Evolutionary conservation across 805 yeast species (phyloP), one percentile per base, ranked within the genome.

Genomic region (Kuraishia cidri): DNA sequence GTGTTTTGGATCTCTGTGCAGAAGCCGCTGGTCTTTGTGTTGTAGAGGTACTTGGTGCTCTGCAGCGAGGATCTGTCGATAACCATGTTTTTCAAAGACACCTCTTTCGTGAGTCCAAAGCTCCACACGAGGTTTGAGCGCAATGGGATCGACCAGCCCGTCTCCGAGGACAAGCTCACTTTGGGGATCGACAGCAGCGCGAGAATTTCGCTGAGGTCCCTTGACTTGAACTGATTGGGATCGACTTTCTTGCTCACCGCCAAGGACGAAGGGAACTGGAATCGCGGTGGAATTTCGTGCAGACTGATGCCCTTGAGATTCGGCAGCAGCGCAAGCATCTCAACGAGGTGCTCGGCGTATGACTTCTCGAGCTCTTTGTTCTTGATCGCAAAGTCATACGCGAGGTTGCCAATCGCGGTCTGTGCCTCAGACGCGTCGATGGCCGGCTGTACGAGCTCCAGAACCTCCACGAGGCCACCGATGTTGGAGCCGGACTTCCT

Each of bases 71-170:
- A 46, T 10, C 66, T 66, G 41, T 69, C 77, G 21, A 75, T 58
- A 15, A 69, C 60, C 43, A 75, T 60, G 38, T 71, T 66, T 30
- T 57, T 54, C 19, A 75, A 49, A 3, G 49, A 48, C 16, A 75
- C 46, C 31, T 64, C 64, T 21, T 62, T 54, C 5, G 75, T 60
- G 8, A 60, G 43, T 11, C 68, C 66, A 36, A 69, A 56, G 13
- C 75, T 54, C 40, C 69, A 53, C 2, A 72, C 47, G 6, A 74
- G 42, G 38, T 67, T 71, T 9, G 64, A 54, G 36, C 69, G 58
- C 40, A 74, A 50, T 3, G 78, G 73, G 11, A 75, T 66, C 22
- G 66, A 64, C 75, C 75, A 67, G 2, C 73, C 74, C 0, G 60
- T 36, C 37, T 69, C 69, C 0, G 72, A 60, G 4, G 61, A 52